Base-by-base conservation (phyloP, 2,329 filamentous ascomycete genomes). In the Xylaria hypoxylon region DNA sequence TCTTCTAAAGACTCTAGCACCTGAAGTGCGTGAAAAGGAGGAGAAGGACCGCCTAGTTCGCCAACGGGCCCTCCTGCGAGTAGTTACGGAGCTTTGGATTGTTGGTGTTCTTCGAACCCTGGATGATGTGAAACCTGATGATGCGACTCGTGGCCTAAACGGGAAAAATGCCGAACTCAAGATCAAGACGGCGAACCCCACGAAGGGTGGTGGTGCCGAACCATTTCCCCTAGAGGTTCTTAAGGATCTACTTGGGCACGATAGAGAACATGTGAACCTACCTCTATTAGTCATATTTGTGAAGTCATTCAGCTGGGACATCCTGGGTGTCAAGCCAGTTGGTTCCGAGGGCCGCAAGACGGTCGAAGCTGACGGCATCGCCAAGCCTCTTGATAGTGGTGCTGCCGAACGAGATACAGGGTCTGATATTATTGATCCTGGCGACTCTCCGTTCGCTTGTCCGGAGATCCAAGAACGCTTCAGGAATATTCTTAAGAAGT, bases 191-290 rank as follows among this genome's bases (percentile, higher is more conserved):
- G 77, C 80, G 44, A 84, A 85, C 26, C 80, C 82, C 59, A 87
- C 89, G 65, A 88, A 89, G 70, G 85, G 86, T 31, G 88, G 86
- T 45, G 89, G 91, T 66, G 87, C 93, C 1, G 96, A 99, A 70
- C 96, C 96, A 0, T 98, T 99, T 72, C 96, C 96, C 3, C 84
- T 99, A 22, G 96, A 99, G 78, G 95, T 98, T n/a, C 83, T 99
- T 45, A 99, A 99, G 81, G 96, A 99, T 77, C 87, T 99, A 70
- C 86, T 99, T 17, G 94, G 94, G 7, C 91, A 98, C 76, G 96
- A 99, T 77, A 89, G 94, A 62, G 95, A 99, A 72, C 96, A 98
- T 76, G 84, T 89, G 62, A 99, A 98, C 76, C 81, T 99, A 48
- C 94, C 96, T 1, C 83, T 99, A 51, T 91, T 97, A 5, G 96